Evolutionary conservation across 495 filamentous ascomycete species (phyloP).

Genomic region (Neurospora sp.): DNA sequence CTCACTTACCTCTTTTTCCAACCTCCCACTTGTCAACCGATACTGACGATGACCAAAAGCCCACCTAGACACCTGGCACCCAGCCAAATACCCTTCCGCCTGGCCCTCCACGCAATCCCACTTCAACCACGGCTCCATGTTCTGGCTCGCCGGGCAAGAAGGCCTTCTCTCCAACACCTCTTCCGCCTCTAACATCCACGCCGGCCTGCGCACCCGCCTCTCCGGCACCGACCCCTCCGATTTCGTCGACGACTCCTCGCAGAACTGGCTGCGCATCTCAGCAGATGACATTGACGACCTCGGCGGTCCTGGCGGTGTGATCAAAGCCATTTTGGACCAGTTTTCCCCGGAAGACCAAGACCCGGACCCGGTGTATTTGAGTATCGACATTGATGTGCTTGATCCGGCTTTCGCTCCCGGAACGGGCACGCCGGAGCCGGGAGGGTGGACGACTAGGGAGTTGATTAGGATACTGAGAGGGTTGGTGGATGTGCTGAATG

Average conservation of each 20-base stretch:
- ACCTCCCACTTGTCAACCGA: neutral
- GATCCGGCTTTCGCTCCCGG: slow-evolving; percentile 64
- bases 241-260: slow-evolving; percentile 49
- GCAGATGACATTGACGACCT: slow-evolving; percentile 67
- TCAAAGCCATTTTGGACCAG: slow-evolving; percentile 45
- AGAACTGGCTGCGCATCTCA: slow-evolving; percentile 56
- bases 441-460: slow-evolving; percentile 66
- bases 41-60: slow-evolving; percentile 2
- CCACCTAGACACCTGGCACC: slow-evolving; percentile 78
- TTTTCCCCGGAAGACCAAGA: slow-evolving; percentile 31
- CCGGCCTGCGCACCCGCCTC: slow-evolving; percentile 63
- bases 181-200: slow-evolving; percentile 55
- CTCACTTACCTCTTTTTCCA: neutral
- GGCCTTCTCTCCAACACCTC: slow-evolving; percentile 57
- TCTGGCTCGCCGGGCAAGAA: slow-evolving; percentile 70
- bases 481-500: slow-evolving; percentile 51
- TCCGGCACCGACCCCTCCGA: slow-evolving; percentile 57
- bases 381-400: slow-evolving; percentile 65
- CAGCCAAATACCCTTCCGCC: slow-evolving; percentile 61
- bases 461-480: slow-evolving; percentile 61
- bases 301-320: slow-evolving; percentile 41
- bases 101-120: slow-evolving; percentile 59
- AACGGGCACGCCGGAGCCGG: slow-evolving; percentile 64
- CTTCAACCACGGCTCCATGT: slow-evolving; percentile 81
- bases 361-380: slow-evolving; percentile 59